Conservation (phyloP, 768 basidiomycete genomes). For the Naematelia encephala region DNA sequence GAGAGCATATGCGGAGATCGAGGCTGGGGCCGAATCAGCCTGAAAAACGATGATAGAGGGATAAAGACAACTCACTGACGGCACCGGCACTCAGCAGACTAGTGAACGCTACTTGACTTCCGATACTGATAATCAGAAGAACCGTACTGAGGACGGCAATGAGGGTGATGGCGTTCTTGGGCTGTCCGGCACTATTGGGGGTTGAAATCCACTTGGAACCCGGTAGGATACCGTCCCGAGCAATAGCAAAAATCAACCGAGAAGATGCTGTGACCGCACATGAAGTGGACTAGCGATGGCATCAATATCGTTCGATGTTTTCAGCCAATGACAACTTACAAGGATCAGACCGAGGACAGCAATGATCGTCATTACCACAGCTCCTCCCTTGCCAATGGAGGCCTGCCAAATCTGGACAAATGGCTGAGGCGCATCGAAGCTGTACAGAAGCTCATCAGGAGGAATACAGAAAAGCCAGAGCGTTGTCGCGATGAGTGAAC, state of each 20-base stretch:
- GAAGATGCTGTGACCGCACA: slow-evolving; percentile 84
- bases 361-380: slow-evolving; percentile 81
- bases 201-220: slow-evolving; percentile 75
- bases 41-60: background rate
- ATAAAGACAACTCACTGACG: slow-evolving; percentile 53
- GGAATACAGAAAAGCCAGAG: slow-evolving; percentile 83
- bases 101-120: slow-evolving; percentile 86
- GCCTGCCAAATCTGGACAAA: slow-evolving; percentile 84
- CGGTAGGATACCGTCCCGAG: slow-evolving; percentile 88
- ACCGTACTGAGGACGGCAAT: slow-evolving; percentile 73
- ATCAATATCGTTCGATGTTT: no score
- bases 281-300: no score
- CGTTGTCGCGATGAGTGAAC: slow-evolving; percentile 59
- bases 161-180: slow-evolving; percentile 78
- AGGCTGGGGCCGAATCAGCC: background rate
- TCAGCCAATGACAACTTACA: no score
- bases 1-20: background rate
- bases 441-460: slow-evolving; percentile 69
- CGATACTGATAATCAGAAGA: slow-evolving; percentile 81
- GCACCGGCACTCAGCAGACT: slow-evolving; percentile 83
- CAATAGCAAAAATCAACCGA: slow-evolving; percentile 83
- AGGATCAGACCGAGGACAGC: slow-evolving; percentile 80
- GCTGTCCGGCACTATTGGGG: slow-evolving; percentile 69
- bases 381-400: slow-evolving; percentile 72
- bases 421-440: slow-evolving; percentile 78